Conservation (phyloP, 768 basidiomycete genomes). For the Russula foetens region DNA sequence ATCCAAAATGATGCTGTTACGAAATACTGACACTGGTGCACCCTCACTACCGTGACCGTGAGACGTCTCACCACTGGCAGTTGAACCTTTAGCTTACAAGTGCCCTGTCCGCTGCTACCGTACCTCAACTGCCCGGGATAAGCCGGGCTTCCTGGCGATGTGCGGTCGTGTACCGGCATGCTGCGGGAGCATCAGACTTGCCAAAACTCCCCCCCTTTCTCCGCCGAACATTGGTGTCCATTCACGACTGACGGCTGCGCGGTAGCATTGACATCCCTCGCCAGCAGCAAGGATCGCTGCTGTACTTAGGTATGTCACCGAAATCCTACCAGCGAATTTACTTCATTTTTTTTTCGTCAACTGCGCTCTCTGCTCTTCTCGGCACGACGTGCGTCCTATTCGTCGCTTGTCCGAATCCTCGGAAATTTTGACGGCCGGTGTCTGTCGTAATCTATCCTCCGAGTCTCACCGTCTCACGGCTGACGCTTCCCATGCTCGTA, state of each 20-base stretch:
- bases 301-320: not conserved
- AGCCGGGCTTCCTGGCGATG: no score
- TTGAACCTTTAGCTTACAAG: not conserved
- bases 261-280: no score
- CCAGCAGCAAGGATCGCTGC: not conserved
- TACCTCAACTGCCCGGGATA: no score
- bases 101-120: no score
- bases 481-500: not conserved
- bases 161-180: no score
- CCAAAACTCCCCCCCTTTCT: no score
- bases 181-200: no score
- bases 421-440: not conserved
- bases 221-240: no score
- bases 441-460: no score
- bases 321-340: not conserved
- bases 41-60: not conserved
- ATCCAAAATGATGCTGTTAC: not conserved
- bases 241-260: no score
- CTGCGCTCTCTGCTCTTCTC: not conserved
- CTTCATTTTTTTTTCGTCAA: not conserved
- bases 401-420: not conserved
- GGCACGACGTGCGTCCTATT: not conserved
- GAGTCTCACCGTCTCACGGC: not conserved
- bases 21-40: not conserved
- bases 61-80: not conserved